Evolutionary conservation across 2,329 filamentous ascomycete species (phyloP).

Genomic region (Exophiala oligosperma): DNA sequence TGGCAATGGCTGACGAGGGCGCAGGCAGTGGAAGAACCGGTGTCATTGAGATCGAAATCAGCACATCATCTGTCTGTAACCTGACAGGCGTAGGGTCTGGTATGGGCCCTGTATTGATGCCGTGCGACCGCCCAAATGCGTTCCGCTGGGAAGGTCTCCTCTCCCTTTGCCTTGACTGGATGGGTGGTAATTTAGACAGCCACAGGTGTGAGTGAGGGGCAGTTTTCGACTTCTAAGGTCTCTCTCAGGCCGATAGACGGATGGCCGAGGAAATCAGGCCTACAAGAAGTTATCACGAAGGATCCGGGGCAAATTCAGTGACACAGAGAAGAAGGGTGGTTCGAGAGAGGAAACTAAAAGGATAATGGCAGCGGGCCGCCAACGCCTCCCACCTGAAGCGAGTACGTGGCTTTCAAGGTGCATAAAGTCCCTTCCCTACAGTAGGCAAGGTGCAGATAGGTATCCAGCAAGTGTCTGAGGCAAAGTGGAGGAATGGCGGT

Average conservation of each 20-base stretch:
- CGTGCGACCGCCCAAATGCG: not conserved
- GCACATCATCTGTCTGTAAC: slow-evolving; percentile 12
- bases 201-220: no score
- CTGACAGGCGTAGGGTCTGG: slow-evolving; percentile 8
- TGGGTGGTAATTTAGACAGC: no score
- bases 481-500: slow-evolving; percentile 23
- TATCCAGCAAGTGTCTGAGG: slow-evolving; percentile 14
- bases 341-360: slow-evolving; percentile 9
- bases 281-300: not conserved
- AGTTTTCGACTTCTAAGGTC: not conserved
- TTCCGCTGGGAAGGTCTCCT: no score
- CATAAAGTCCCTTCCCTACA: no score
- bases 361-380: slow-evolving; percentile 14
- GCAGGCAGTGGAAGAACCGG: slow-evolving; percentile 15
- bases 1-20: slow-evolving; percentile 17
- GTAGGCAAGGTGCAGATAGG: no score
- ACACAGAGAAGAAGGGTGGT: slow-evolving; percentile 13
- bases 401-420: not conserved
- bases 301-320: slow-evolving; percentile 4
- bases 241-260: not conserved
- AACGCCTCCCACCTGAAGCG: slow-evolving; percentile 5
- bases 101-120: not conserved
- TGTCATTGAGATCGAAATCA: slow-evolving; percentile 25
- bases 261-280: not conserved
- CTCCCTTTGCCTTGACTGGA: no score